These are phyloP conservation scores for Curvularia verruculosa DNA, from an alignment of 2,329 filamentous ascomycete genomes.

Conservation along the genomic window DNA sequence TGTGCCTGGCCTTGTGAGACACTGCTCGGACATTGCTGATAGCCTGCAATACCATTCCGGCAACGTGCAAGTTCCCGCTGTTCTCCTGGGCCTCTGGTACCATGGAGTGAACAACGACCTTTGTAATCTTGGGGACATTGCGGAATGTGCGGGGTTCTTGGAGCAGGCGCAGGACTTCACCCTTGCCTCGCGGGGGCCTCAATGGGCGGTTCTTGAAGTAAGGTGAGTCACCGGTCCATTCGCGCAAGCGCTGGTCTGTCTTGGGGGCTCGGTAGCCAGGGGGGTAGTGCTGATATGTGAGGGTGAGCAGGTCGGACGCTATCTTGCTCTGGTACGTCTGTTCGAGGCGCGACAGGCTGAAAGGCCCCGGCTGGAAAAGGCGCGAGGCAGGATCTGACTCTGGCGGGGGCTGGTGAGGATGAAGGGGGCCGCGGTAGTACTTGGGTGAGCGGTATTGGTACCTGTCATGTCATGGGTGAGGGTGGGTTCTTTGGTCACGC, in stretches of 20 bases:
- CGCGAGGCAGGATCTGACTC: constrained; percentile 86
- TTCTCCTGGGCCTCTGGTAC: constrained; percentile 72
- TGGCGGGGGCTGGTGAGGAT: constrained; percentile 88
- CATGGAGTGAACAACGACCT: constrained; percentile 80
- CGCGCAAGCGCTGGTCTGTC: constrained; percentile 70
- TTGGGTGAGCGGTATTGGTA: constrained; percentile 95
- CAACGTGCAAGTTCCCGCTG: constrained; percentile 78
- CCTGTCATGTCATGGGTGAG: constrained; percentile 60
- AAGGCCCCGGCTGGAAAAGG: constrained; percentile 87
- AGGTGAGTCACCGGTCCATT: constrained; percentile 88
- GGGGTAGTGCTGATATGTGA: constrained; percentile 84
- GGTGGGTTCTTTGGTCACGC: not conserved
- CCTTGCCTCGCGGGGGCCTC: constrained; percentile 80
- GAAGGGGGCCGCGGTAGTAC: constrained; percentile 91
- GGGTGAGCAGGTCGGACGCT: constrained; percentile 83
- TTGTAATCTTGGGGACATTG: constrained; percentile 82
- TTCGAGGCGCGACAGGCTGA: constrained; percentile 82
- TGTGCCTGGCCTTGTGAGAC: constrained; percentile 71
- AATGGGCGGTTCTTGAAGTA: constrained; percentile 92
- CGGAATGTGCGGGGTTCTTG: constrained; percentile 73
- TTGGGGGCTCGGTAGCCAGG: constrained; percentile 71
- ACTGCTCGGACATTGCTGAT: constrained; percentile 78
- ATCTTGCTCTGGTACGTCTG: constrained; percentile 90
- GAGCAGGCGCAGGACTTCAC: constrained; percentile 70
- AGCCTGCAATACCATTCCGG: constrained; percentile 81